Evolutionary conservation across 2,329 filamentous ascomycete genomes (phyloP).

Genomic region (Ramularia collo-cygni): DNA sequence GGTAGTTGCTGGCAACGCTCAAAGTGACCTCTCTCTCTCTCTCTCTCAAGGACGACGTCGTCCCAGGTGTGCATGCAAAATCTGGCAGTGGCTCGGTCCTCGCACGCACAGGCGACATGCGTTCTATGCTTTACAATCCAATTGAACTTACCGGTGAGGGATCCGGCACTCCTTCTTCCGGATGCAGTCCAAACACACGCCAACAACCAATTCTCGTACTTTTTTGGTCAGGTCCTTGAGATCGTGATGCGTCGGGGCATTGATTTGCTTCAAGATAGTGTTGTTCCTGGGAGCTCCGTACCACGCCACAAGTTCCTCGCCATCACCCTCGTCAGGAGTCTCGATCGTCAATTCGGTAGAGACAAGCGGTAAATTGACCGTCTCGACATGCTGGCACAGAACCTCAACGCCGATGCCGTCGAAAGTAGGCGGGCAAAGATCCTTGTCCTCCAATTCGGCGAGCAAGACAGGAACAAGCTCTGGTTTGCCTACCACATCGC

Average conservation of each 20-base stretch:
- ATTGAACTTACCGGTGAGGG: too few species aligned
- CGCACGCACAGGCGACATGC: too few species aligned
- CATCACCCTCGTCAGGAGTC: too few species aligned
- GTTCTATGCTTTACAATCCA: too few species aligned
- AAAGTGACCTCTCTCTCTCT: too few species aligned
- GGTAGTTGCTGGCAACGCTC: too few species aligned
- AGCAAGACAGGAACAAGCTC: constrained; percentile 1
- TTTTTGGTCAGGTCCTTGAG: neutral
- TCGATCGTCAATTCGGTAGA: neutral
- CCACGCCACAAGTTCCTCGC: neutral
- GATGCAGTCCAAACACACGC: constrained; percentile 11
- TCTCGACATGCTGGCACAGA: neutral
- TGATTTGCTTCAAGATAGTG: neutral
- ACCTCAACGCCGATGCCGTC: neutral
- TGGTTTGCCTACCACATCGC: neutral
- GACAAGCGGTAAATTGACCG: neutral
- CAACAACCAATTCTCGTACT: neutral
- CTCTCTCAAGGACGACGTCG: too few species aligned
- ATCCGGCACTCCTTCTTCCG: neutral
- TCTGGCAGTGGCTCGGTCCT: too few species aligned
- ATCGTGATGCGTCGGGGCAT: neutral
- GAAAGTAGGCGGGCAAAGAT: neutral
- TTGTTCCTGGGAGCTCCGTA: neutral
- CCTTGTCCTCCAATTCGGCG: neutral
- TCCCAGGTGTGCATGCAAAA: too few species aligned